phyloP scores from a whole-genome alignment of 495 filamentous ascomycete species.

The Choiromyces venosus region DNA sequence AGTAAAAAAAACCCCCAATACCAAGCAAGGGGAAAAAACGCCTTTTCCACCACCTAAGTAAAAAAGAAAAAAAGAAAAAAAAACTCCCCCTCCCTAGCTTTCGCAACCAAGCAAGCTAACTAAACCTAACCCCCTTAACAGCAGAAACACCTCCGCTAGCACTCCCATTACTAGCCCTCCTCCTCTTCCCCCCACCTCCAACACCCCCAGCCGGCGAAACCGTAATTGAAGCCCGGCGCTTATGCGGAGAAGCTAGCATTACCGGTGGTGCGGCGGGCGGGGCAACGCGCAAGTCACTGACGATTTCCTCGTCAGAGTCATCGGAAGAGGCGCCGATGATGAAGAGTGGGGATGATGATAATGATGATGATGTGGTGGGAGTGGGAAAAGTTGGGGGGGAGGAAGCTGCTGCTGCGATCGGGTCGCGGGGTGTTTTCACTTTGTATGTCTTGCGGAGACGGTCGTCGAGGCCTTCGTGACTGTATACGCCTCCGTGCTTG shows the following conservation, averaged over 20 bases:
- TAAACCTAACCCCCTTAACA: background rate
- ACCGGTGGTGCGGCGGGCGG: too few species aligned
- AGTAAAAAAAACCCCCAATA: background rate
- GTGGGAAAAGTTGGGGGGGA: too few species aligned
- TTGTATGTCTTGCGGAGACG: background rate
- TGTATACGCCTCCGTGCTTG: constrained; percentile 33
- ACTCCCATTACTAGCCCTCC: background rate
- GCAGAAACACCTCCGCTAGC: background rate
- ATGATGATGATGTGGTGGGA: too few species aligned
- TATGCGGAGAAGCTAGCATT: too few species aligned
- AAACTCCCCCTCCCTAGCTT: too few species aligned
- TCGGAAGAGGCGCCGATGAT: too few species aligned
- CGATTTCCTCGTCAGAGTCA: background rate
- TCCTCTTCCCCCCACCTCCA: background rate
- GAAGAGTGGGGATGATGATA: too few species aligned
- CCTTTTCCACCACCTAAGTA: background rate
- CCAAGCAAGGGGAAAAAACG: too few species aligned
- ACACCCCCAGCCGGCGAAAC: too few species aligned
- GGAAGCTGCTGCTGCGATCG: too few species aligned
- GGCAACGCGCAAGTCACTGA: background rate
- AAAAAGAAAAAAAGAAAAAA: background rate
- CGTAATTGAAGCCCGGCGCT: background rate
- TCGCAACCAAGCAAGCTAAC: too few species aligned
- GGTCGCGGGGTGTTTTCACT: too few species aligned
- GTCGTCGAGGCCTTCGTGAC: background rate